Conservation (phyloP, 1,139 yeast genomes). For the Lodderomyces margitis region DNA sequence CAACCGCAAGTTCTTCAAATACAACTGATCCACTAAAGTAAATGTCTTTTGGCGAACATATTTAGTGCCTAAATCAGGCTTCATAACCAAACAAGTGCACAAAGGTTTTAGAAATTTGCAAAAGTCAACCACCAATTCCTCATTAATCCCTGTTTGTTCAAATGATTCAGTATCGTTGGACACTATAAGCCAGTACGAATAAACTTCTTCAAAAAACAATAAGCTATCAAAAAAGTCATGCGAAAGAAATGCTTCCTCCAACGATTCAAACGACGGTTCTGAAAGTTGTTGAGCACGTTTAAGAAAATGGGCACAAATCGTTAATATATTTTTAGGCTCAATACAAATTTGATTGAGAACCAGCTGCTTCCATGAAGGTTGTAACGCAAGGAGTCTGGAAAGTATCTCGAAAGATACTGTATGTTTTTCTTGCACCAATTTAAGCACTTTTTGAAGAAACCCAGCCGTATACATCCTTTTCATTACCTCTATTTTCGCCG, state of each 20-base stretch:
- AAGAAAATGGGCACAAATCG: neutral
- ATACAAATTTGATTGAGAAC: slow-evolving; percentile 2
- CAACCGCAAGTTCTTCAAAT: slow-evolving; percentile 66
- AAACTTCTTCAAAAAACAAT: slow-evolving; percentile 38
- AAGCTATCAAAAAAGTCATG: slow-evolving; percentile 33
- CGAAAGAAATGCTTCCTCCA: neutral
- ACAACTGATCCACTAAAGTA: slow-evolving; percentile 60
- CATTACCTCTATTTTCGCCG: slow-evolving; percentile 12
- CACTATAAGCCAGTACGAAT: slow-evolving; percentile 52
- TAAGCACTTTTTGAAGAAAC: slow-evolving; percentile 25
- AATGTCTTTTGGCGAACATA: neutral
- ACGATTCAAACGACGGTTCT: neutral
- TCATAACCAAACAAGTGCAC: slow-evolving; percentile 41
- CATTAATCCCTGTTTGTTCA: slow-evolving; percentile 40
- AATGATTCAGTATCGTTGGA: slow-evolving; percentile 70
- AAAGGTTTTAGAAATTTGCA: slow-evolving; percentile 52
- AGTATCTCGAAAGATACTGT: neutral
- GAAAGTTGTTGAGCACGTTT: neutral
- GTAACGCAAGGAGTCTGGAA: neutral
- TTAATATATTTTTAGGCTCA: neutral
- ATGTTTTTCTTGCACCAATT: slow-evolving; percentile 8
- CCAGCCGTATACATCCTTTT: slow-evolving; percentile 20
- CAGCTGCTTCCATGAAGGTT: neutral
- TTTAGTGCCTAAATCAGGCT: neutral
- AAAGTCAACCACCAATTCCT: slow-evolving; percentile 45